Evolutionary conservation across 2,329 filamentous ascomycete species (phyloP).

Genomic region (Xylaria sp.): DNA sequence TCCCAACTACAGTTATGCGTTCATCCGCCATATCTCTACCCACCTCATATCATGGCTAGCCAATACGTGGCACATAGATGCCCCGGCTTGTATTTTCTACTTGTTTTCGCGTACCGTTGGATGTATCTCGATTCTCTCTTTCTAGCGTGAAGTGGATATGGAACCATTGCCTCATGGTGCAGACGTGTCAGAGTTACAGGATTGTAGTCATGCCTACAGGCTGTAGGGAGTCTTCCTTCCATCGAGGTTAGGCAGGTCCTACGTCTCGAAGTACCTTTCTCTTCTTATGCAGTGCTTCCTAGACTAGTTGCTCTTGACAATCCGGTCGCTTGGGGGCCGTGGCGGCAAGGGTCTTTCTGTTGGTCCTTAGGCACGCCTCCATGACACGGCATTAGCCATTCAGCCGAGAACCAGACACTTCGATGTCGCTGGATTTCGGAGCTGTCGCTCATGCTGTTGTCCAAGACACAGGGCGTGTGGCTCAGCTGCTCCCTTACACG

Average conservation of each 20-base stretch:
- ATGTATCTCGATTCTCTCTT: slow-evolving; percentile 30
- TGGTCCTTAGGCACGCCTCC: slow-evolving; percentile 46
- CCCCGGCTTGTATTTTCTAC: slow-evolving; percentile 50
- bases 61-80: slow-evolving; percentile 48
- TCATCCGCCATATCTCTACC: slow-evolving; percentile 54
- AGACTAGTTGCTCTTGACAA: slow-evolving; percentile 34
- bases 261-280: slow-evolving; percentile 17
- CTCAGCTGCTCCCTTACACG: slow-evolving; percentile 46
- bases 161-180: slow-evolving; percentile 20
- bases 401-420: slow-evolving; percentile 52
- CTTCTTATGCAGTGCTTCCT: slow-evolving; percentile 29
- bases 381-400: slow-evolving; percentile 56
- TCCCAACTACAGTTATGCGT: slow-evolving; percentile 58
- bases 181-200: slow-evolving; percentile 21
- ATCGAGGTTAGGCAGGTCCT: slow-evolving; percentile 15
- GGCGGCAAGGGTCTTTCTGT: slow-evolving; percentile 41
- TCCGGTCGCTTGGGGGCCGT: slow-evolving; percentile 41
- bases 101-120: slow-evolving; percentile 40
- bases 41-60: slow-evolving; percentile 52
- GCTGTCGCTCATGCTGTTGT: slow-evolving; percentile 42
- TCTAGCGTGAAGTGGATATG: slow-evolving; percentile 21
- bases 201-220: slow-evolving; percentile 12
- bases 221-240: slow-evolving; percentile 6
- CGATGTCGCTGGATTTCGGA: slow-evolving; percentile 46
- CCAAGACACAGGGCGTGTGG: slow-evolving; percentile 46